Percentiles rank a stretch among this genome's conserved stretches.
phyloP scores from a whole-genome alignment of 306 rosid genomes.

The Benincasa hispida region DNA sequence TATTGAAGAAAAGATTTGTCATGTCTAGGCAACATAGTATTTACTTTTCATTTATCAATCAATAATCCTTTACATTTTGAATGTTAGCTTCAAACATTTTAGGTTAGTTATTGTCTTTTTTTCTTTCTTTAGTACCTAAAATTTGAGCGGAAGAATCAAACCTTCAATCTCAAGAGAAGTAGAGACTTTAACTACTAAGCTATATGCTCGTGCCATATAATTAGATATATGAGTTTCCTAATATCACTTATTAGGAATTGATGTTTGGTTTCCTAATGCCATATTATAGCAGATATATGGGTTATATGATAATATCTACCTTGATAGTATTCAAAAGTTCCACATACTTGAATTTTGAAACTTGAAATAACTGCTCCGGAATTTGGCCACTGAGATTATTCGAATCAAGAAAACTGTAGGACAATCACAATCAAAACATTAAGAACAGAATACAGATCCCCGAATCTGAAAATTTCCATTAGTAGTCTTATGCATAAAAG shows the following conservation, averaged over 20 bases:
- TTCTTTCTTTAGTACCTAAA: background rate
- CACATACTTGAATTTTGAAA: constrained; percentile 76
- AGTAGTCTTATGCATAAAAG: constrained; percentile 6
- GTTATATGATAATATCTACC: background rate
- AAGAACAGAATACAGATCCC: constrained; percentile 12
- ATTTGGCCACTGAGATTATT: constrained; percentile 65
- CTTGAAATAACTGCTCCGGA: constrained; percentile 42
- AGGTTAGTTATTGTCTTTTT: background rate
- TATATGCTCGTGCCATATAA: background rate
- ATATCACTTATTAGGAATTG: background rate
- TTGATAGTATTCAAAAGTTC: background rate
- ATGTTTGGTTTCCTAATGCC: background rate
- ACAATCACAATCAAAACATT: constrained; percentile 21
- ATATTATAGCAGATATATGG: background rate
- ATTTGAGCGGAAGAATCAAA: background rate
- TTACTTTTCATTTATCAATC: background rate
- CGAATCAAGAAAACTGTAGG: constrained; percentile 68
- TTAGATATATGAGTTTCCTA: too few species aligned
- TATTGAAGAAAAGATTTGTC: background rate
- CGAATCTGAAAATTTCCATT: constrained; percentile 24
- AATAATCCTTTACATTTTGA: background rate
- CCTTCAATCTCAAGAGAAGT: background rate
- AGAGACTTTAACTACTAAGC: background rate
- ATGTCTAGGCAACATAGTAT: background rate
- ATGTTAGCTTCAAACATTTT: background rate